Conservation (phyloP, 208 protist species). For the Porcisia deanei region DNA sequence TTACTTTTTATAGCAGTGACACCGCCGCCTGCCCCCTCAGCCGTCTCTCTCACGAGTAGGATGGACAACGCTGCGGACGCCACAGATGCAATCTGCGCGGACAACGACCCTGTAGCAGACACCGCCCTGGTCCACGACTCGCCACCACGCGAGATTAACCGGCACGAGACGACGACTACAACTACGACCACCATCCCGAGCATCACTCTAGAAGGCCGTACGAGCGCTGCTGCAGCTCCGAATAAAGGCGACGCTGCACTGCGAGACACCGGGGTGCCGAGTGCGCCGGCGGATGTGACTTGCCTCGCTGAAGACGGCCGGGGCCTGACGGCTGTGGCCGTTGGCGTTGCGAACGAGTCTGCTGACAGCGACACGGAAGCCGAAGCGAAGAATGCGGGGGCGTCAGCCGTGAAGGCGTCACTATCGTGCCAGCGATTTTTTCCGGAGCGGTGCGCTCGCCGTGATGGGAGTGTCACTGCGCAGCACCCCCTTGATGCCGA, state of each 20-base stretch:
- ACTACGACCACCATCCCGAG: neutral
- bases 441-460: neutral
- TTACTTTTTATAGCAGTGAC: neutral
- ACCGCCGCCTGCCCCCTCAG: neutral
- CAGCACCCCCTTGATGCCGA: neutral
- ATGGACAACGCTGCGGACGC: constrained; percentile 1
- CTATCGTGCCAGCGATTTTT: neutral
- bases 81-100: neutral
- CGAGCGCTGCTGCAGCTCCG: neutral
- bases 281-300: neutral
- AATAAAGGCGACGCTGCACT: neutral
- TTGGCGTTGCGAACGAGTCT: neutral
- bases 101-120: neutral
- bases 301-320: neutral
- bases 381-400: neutral
- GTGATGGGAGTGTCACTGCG: too few relatives aligned
- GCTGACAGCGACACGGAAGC: neutral
- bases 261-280: neutral
- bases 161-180: neutral
- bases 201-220: neutral
- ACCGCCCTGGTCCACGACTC: neutral
- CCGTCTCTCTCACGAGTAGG: neutral
- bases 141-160: neutral
- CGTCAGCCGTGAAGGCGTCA: neutral
- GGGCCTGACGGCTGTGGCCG: neutral